Conservation (phyloP, 805 yeast genomes). For the Saturnispora silvae region DNA sequence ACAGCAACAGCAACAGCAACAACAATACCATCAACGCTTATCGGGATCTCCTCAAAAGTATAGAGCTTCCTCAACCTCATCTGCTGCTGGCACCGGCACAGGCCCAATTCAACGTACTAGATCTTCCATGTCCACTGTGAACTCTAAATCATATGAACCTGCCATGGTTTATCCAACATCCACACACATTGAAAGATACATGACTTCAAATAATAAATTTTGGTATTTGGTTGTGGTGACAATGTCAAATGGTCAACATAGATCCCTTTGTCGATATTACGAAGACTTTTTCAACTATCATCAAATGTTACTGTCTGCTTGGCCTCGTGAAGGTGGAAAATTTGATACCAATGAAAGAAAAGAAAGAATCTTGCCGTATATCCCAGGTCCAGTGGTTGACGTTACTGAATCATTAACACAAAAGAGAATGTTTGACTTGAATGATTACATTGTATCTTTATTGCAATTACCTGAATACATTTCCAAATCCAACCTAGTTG, state of each 20-base stretch:
- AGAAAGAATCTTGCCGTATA: constrained; percentile 77
- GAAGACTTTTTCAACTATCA: constrained; percentile 96
- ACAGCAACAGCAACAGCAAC: not conserved
- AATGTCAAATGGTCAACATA: constrained; percentile 53
- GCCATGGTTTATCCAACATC: constrained; percentile 31
- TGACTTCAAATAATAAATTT: constrained; percentile 74
- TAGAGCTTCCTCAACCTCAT: not conserved
- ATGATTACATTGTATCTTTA: constrained; percentile 41
- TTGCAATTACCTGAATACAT: constrained; percentile 69
- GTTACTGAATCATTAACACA: constrained; percentile 66
- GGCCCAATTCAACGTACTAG: too few relatives aligned
- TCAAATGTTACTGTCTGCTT: constrained; percentile 66
- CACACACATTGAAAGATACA: constrained; percentile 72
- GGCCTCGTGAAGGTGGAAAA: constrained; percentile 90
- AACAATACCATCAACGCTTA: not conserved
- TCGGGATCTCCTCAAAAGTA: constrained; percentile 4
- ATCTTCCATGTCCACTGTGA: not conserved
- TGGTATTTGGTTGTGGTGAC: constrained; percentile 73
- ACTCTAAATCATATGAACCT: constrained; percentile 1
- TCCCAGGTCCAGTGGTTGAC: constrained; percentile 91
- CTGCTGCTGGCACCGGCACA: not conserved
- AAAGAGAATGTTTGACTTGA: constrained; percentile 43
- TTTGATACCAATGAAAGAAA: constrained; percentile 61
- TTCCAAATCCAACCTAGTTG: constrained; percentile 56
- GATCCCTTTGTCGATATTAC: constrained; percentile 78